Evolutionary conservation across 2,329 filamentous ascomycete species (phyloP), one percentile per base, ranked within the genome.

Genomic region (Epichloe bromicola): DNA sequence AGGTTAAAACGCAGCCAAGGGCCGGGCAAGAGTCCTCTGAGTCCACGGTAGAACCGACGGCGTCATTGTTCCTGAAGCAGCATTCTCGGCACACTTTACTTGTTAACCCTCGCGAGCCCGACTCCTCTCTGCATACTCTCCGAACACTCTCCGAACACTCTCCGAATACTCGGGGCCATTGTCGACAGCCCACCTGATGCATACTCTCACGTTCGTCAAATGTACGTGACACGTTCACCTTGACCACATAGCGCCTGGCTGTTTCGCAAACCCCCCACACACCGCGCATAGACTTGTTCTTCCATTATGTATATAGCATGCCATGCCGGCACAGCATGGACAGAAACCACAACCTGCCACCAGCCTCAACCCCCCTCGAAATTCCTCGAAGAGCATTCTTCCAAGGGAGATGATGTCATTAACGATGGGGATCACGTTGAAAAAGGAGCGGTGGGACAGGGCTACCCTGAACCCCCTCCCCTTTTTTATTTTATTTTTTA

Each of bases 11-110:
- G 70, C 51, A 63, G 65, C 10, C 65, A 67, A 33, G 72, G 68
- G 2, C 65, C 70, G 1, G 67, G 67, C 56, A 74, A 70, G 59
- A 70, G 64, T 53, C 67, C 71, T 4, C 56, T 72, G 47, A 74
- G 67, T 46, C 71, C 73, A 44, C 62, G 61, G 55, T 62, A 54
- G 53, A 45, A 34, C 33, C 36, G 40, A 23, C 39, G 15, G 30
- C 46, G 17, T 23, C n/a, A 19, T n/a, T 34, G 14, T 34, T 20
- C 38, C 10, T 20, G 12, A 46, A 17, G 30, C 3, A 14, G 26
- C 15, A 14, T 42, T n/a, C 23, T 20, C n/a, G 34, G 15, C n/a
- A 33, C 37, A 4, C 46, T n/a, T 40, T 12, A 40, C 19, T 10
- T 40, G 10, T 14, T 4, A 19, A 23, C 10, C 10, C 20, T 30